Evolutionary conservation across 306 rosid genomes (phyloP), one percentile per base, ranked within the genome.

Genomic region (Pueraria montana): DNA sequence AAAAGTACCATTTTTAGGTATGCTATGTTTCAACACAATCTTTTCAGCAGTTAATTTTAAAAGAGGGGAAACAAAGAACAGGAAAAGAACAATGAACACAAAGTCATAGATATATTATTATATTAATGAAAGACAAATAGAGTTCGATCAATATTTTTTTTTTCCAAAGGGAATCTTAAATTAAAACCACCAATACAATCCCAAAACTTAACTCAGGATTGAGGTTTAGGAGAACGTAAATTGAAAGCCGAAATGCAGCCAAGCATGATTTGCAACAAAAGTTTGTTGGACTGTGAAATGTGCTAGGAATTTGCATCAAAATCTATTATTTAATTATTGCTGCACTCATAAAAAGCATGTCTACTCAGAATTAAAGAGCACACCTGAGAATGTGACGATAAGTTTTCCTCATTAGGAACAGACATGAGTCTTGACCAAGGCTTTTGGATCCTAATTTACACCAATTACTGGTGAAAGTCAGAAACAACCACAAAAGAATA

Each of bases 351-450:
- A 58, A 58, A 43, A 73, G 56, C 52, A 38, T 5, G 46, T 72
- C 56, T 36, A 40, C 53, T 50, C 70, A 63, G 23, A 86, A 83
- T n/a, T 45, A 83, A 68, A 74, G 78, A 64, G 27, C 21, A 58
- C 82, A 94, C 99, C 98, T 92, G 94, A 49, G 89, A 79, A 52
- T 90, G 84, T 45, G 94, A 80, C 40, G 97, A 67, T 69, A 69
- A 49, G 86, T 76, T 82, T 56, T 93, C 98, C 67, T 92, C 94
- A 18, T 92, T 77, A 16, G 96, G 89, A 84, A 58, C 62, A 11
- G 92, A 89, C 97, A 92, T 91, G 79, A 78, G 64, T 62, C 74
- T 49, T 30, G 84, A 87, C 81, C 68, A 76, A 78, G 34, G 76
- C 63, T 72, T 83, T 78, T 76, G 17, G 30, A 70, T 80, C 85